Evolutionary conservation across 495 filamentous ascomycete genomes (phyloP), one percentile per base, ranked within the genome.

Genomic region (Haplographium delicatum): DNA sequence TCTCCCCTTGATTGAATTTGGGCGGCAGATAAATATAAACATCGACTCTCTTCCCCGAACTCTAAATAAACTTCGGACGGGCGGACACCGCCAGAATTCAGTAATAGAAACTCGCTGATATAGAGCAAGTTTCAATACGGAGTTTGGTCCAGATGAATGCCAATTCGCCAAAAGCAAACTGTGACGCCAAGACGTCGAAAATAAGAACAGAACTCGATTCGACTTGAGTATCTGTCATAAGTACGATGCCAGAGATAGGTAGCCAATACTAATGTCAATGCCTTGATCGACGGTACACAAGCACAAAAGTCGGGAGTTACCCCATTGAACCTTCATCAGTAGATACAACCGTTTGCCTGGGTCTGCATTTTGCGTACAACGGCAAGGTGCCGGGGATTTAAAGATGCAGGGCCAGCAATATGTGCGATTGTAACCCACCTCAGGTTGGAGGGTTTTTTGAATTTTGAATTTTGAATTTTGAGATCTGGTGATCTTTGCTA

Each of bases 11-110:
- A 57, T 57, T 35, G 42, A 27, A 16, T 37, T 25, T 23, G 2
- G n/a, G 44, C 23, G 51, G 11, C 46, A 54, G 16, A 28, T 50
- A 34, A 37, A 58, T 13, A 54, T 33, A 34, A 50, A 46, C 40
- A 38, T 27, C 37, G 18, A 3, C 34, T 15, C 43, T 39, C 44
- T n/a, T n/a, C n/a, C n/a, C 37, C 24, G 5, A 11, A 0, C 27
- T 30, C 22, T 5, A 38, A 43, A 54, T 40, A 37, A 28, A 47
- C 26, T 39, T 45, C 53, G 47, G 53, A 46, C 45, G 30, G 28
- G n/a, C 26, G 47, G 43, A 44, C 34, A 4, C 16, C 18, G n/a
- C n/a, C 10, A 24, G 10, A 7, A 20, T 3, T 8, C 35, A 23
- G 35, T 19, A 26, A 37, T 34, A 46, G 13, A 30, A 4, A 46